Evolutionary conservation across 352 stramenopile species (phyloP), one percentile per base, ranked within the genome.

Genomic region (Phytopythium aichiense): DNA sequence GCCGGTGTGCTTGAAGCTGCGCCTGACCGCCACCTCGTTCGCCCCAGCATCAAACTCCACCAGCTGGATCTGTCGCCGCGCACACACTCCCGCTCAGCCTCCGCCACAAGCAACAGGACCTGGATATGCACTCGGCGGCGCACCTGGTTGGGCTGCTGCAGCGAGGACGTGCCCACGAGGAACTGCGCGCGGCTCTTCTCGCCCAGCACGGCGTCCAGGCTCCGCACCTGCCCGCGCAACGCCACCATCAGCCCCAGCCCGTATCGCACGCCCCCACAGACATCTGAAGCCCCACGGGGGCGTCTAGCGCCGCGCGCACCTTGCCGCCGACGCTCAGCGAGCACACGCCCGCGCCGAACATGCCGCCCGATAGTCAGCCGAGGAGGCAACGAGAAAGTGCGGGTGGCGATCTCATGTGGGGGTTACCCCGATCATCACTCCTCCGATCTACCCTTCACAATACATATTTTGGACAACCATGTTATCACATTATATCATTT

Each of bases 101-200:
- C 35, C 35, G 35, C 12, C 22, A 16, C 2, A 9, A 22, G 20
- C 8, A 1, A 20, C 20, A 25, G 13, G 20, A 4, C 18, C 6
- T 15, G n/a, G 20, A 18, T 7, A 28, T 25, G 22, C 4, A 15
- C 22, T 25, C 22, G 6, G 13, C 25, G 4, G 51, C 66, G 58
- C 48, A 92, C 75, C 68, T 90, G 73, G 60, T 95, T 95, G 33
- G 68, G 60, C 43, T 84, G 74, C 60, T 85, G 81, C 58, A 91
- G 80, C 13, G 71, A 72, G 18, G 75, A 76, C 20, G 80, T 91
- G 56, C 84, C 84, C 13, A 89, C 59, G 46, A 93, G 66, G 65
- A 91, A 94, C 57, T 76, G 81, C 59, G 74, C 68, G 48, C 69
- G 65, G 46, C 87, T 76, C 50, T 84, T 91, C 40, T 92, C 79